Evolutionary conservation across 768 basidiomycete species (phyloP).

Genomic region (Tricholoma furcatifolium): DNA sequence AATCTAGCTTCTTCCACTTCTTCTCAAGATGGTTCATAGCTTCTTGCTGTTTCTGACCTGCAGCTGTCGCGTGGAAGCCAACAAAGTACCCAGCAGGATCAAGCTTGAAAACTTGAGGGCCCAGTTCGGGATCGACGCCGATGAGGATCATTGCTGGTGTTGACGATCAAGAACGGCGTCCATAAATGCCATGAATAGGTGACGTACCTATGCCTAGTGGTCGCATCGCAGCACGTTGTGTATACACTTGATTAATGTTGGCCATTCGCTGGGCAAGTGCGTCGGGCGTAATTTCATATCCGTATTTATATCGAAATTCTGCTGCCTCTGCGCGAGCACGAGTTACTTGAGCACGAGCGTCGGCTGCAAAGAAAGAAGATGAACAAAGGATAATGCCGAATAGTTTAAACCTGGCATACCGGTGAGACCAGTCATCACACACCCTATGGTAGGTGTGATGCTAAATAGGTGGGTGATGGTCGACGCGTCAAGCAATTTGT

Average conservation of each 20-base stretch:
- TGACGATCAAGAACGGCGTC: not conserved
- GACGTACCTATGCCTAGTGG: slow-evolving; percentile 89
- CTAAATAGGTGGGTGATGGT: slow-evolving; percentile 96
- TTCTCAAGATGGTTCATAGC: slow-evolving; percentile 99
- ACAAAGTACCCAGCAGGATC: slow-evolving; percentile 99
- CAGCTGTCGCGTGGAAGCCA: slow-evolving; percentile 95
- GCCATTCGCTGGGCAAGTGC: slow-evolving; percentile 92
- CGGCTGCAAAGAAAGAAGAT: slow-evolving; percentile 51
- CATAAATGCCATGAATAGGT: slow-evolving; percentile 2
- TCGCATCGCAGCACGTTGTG: slow-evolving; percentile 95
- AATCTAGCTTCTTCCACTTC: slow-evolving; percentile 95
- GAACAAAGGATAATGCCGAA: not conserved
- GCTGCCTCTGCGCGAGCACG: slow-evolving; percentile 89
- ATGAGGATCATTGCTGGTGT: slow-evolving; percentile 90
- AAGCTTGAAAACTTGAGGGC: slow-evolving; percentile 97
- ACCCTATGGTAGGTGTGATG: slow-evolving; percentile 95
- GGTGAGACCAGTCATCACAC: slow-evolving; percentile 96
- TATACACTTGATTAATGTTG: slow-evolving; percentile 99
- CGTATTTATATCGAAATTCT: slow-evolving; percentile 93
- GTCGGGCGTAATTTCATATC: slow-evolving; percentile 97
- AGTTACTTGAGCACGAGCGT: slow-evolving; percentile 85
- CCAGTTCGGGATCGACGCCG: slow-evolving; percentile 85
- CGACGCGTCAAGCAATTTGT: slow-evolving; percentile 93
- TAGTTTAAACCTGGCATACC: slow-evolving; percentile 47
- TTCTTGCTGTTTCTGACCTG: slow-evolving; percentile 97